A percentile compares a stretch with the other conserved stretches of the same genome.
Conservation (phyloP, 345 rosid genomes). For the Nasturtium officinale region DNA sequence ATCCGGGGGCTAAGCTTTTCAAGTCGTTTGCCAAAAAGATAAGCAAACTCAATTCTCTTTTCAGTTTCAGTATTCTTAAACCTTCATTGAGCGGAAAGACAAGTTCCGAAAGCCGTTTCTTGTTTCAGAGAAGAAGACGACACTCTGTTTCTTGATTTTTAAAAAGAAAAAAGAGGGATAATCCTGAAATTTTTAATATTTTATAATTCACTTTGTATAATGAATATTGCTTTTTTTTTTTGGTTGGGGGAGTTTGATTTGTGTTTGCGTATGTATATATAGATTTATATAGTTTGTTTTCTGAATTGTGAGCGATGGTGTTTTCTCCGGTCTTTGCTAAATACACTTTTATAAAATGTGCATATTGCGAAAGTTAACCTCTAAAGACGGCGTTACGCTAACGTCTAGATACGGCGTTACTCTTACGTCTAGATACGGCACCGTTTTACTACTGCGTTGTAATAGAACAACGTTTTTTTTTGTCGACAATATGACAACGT, state of each 20-base stretch:
- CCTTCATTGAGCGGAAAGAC: slow-evolving; percentile 54
- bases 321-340: not conserved
- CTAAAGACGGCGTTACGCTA: too few relatives aligned
- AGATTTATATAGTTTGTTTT: slow-evolving; percentile 25
- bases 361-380: not conserved
- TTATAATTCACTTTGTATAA: slow-evolving; percentile 33
- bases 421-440: not conserved
- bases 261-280: slow-evolving; percentile 25
- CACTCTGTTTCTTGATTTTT: slow-evolving; percentile 72
- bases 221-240: not conserved
- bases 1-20: slow-evolving; percentile 74
- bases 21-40: slow-evolving; percentile 76
- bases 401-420: not conserved
- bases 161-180: not conserved
- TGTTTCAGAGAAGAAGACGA: slow-evolving; percentile 76
- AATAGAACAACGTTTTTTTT: too few relatives aligned
- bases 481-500: not conserved
- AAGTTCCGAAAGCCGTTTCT: slow-evolving; percentile 62
- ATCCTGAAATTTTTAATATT: not conserved
- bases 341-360: not conserved
- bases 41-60: slow-evolving; percentile 76
- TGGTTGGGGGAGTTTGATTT: slow-evolving; percentile 2
- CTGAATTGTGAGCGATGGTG: slow-evolving; percentile 14
- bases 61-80: slow-evolving; percentile 61
- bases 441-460: not conserved